Evolutionary conservation across 805 yeast genomes (phyloP).

Genomic region (Ogataea haglerorum): DNA sequence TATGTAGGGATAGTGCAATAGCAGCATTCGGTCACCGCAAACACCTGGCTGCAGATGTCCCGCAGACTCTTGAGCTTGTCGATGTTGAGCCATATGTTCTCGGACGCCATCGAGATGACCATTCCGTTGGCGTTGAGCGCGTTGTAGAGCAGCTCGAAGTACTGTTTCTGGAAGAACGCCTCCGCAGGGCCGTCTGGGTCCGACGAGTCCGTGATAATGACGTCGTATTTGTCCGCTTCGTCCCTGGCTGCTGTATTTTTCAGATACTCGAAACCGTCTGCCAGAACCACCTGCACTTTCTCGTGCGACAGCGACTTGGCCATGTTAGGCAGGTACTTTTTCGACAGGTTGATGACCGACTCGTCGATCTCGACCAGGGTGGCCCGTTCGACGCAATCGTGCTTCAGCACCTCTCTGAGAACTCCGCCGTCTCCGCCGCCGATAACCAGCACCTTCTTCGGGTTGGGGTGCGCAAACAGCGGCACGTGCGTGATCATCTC

Average conservation of each 20-base stretch:
- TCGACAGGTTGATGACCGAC: slow-evolving; percentile 69
- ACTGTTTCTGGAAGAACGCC: slow-evolving; percentile 74
- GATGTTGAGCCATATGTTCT: slow-evolving; percentile 73
- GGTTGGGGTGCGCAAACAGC: slow-evolving; percentile 69
- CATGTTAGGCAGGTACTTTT: slow-evolving; percentile 75
- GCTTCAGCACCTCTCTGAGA: slow-evolving; percentile 77
- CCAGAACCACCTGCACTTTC: slow-evolving; percentile 61
- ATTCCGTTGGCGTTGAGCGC: slow-evolving; percentile 58
- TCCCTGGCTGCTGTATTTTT: slow-evolving; percentile 36
- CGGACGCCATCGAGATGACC: slow-evolving; percentile 80
- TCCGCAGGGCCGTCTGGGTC: slow-evolving; percentile 96
- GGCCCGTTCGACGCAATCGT: slow-evolving; percentile 53
- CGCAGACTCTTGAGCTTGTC: slow-evolving; percentile 47
- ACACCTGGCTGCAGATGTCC: slow-evolving; percentile 49
- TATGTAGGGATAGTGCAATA: slow-evolving; percentile 85
- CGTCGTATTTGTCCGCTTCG: slow-evolving; percentile 57
- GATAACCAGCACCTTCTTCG: slow-evolving; percentile 75
- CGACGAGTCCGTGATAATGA: slow-evolving; percentile 86
- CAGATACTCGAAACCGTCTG: slow-evolving; percentile 82
- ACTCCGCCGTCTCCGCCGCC: slow-evolving; percentile 99
- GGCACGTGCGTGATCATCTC: slow-evolving; percentile 88
- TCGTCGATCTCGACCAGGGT: slow-evolving; percentile 89
- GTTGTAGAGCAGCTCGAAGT: slow-evolving; percentile 62
- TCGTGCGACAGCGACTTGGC: slow-evolving; percentile 60
- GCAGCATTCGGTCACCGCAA: slow-evolving; percentile 59